These are phyloP conservation scores for Mrakia hoshinonis DNA, from an alignment of 768 basidiomycete genomes.

Conservation along the genomic window DNA sequence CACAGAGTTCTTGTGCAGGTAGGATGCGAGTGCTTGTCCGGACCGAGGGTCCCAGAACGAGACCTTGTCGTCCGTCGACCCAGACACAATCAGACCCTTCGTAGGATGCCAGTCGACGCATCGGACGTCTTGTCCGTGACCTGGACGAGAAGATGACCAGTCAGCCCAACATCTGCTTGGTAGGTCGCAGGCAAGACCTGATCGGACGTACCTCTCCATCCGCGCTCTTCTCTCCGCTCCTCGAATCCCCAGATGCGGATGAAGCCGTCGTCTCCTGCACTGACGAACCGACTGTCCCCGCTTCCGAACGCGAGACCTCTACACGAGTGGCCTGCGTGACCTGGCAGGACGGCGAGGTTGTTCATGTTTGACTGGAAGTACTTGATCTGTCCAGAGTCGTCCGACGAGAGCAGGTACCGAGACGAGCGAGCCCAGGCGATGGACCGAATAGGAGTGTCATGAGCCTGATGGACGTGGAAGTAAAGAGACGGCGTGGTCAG, in stretches of 20 bases:
- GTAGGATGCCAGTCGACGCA: slow-evolving; percentile 98
- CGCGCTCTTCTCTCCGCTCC: slow-evolving; percentile 77
- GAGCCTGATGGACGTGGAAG: slow-evolving; percentile 48
- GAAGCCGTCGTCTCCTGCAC: slow-evolving; percentile 89
- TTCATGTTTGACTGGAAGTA: slow-evolving; percentile 99
- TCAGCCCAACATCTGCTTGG: neutral
- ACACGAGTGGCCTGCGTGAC: slow-evolving; percentile 60
- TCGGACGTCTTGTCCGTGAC: slow-evolving; percentile 99
- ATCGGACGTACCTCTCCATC: slow-evolving; percentile 58
- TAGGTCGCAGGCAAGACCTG: neutral
- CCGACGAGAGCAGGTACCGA: slow-evolving; percentile 82
- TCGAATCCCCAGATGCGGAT: slow-evolving; percentile 94
- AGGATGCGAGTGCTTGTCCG: slow-evolving; percentile 78
- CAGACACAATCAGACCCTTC: slow-evolving; percentile 87
- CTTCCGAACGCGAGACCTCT: slow-evolving; percentile 86
- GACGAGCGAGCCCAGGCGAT: slow-evolving; percentile 87
- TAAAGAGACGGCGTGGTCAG: neutral
- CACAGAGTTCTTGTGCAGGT: slow-evolving; percentile 94
- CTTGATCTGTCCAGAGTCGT: slow-evolving; percentile 90
- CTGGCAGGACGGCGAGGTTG: slow-evolving; percentile 87
- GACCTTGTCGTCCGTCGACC: slow-evolving; percentile 94
- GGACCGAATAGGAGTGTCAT: slow-evolving; percentile 86
- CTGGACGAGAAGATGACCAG: slow-evolving; percentile 42
- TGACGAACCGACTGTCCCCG: slow-evolving; percentile 83
- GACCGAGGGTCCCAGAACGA: slow-evolving; percentile 99